These are phyloP conservation scores for Scenedesmus sp. DNA, from an alignment of 163 green algal genomes.

Conservation along the genomic window DNA sequence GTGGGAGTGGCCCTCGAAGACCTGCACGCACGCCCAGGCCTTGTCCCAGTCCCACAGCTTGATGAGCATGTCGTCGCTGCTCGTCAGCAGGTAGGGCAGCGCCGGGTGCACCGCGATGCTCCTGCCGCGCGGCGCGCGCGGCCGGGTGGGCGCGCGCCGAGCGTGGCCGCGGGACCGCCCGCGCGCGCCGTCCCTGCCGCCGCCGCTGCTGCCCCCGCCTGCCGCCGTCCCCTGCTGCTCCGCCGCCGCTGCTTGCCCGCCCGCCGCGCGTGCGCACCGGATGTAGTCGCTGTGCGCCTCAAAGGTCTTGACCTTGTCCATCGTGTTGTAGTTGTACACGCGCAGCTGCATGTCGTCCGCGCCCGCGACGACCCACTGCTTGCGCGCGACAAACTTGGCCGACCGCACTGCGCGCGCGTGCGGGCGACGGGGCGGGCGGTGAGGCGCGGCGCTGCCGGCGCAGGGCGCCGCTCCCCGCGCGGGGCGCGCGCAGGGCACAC, in stretches of 20 bases:
- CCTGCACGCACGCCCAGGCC: constrained; percentile 85
- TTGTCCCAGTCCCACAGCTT: constrained; percentile 99
- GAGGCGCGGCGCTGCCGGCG: background rate
- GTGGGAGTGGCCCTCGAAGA: constrained; percentile 99
- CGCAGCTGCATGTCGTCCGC: constrained; percentile 98
- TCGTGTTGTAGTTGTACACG: constrained; percentile 99
- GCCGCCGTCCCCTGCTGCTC: background rate
- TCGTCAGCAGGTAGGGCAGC: constrained; percentile 93
- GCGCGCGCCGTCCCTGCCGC: too few relatives aligned
- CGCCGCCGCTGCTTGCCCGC: background rate
- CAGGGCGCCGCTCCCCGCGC: background rate
- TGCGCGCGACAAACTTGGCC: constrained; percentile 96
- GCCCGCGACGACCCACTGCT: constrained; percentile 97
- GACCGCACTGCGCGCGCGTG: constrained; percentile 92
- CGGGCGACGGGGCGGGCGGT: too few relatives aligned
- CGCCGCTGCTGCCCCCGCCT: background rate
- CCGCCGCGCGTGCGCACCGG: constrained; percentile 57
- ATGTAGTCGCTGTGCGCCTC: constrained; percentile 99
- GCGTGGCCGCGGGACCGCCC: background rate
- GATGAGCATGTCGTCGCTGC: constrained; percentile 98
- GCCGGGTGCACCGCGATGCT: constrained; percentile 94
- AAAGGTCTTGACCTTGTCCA: constrained; percentile 96
- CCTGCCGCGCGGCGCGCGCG: constrained; percentile 50
- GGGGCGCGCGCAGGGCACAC: too few relatives aligned
- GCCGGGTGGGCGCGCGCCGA: background rate